A percentile compares a stretch with the other conserved stretches of the same genome.
These are phyloP conservation scores for Poteriospumella lacustris DNA, from an alignment of 108 stramenopile species.

Conservation along the genomic window DNA sequence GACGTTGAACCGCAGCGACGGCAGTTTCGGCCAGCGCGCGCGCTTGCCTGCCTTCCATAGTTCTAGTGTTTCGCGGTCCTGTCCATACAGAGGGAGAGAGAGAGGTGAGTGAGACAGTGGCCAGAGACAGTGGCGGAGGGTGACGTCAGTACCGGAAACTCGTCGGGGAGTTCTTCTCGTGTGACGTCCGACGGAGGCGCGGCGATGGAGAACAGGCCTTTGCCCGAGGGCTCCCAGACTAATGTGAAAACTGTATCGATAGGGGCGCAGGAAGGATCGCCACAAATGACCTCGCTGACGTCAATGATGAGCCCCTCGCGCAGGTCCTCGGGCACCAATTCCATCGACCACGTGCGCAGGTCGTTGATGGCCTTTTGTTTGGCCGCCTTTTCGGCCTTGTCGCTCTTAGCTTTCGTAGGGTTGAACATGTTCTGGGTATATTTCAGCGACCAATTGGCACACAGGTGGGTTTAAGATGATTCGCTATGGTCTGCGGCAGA, in stretches of 20 bases:
- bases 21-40: conserved; percentile 8
- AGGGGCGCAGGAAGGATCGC: conserved; percentile 14
- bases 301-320: neutral
- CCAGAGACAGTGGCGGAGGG: neutral
- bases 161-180: neutral
- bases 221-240: conserved; percentile 17
- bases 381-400: neutral
- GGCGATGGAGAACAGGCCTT: conserved; percentile 19
- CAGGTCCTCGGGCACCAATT: neutral
- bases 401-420: neutral
- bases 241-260: conserved; percentile 22
- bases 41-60: conserved; percentile 14
- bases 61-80: conserved; percentile 20
- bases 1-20: conserved; percentile 62
- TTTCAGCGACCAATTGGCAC: no score
- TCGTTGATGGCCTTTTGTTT: neutral
- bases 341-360: neutral
- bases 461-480: no score
- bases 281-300: conserved; percentile 12
- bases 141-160: conserved; percentile 1
- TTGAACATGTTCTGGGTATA: no score
- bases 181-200: neutral
- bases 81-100: neutral
- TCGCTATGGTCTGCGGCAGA: no score
- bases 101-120: neutral